Conservation (phyloP, 352 stramenopile species). For the Thraustochytrium sp. region DNA sequence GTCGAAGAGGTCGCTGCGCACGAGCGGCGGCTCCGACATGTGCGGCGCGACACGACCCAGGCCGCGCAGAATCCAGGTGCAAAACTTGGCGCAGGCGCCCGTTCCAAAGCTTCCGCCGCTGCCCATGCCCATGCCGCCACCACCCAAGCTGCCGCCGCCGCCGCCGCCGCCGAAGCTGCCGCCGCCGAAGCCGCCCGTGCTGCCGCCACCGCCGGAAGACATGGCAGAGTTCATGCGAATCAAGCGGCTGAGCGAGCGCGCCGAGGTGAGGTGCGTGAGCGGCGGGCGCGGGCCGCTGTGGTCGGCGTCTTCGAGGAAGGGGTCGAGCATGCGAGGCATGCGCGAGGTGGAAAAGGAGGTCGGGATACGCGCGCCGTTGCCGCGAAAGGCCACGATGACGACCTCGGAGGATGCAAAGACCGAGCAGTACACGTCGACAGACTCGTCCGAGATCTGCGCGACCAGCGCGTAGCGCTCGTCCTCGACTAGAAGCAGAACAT, state of each 20-base stretch:
- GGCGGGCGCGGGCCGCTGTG: neutral
- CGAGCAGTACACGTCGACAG: slow-evolving; percentile 5
- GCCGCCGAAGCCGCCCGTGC: too few relatives aligned
- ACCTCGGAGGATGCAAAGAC: slow-evolving; percentile 31
- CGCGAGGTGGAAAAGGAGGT: neutral
- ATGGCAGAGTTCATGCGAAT: neutral
- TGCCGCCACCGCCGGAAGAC: neutral
- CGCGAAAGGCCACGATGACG: slow-evolving; percentile 21
- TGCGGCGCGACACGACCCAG: neutral
- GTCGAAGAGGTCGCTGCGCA: neutral
- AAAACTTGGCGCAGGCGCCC: neutral
- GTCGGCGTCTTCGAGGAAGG: neutral
- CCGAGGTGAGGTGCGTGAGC: neutral
- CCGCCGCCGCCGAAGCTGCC: too few relatives aligned
- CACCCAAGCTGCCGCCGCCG: too few relatives aligned
- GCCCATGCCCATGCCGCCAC: too few relatives aligned
- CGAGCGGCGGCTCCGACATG: neutral
- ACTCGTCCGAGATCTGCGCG: slow-evolving; percentile 12
- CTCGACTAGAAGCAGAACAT: slow-evolving; percentile 20
- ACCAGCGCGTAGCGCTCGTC: slow-evolving; percentile 13
- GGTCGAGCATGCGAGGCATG: neutral
- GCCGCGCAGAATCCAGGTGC: neutral
- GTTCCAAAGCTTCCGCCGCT: too few relatives aligned
- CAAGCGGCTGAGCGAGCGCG: neutral
- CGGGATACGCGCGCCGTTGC: neutral